Conservation (phyloP, 2,329 filamentous ascomycete genomes). For the Alternaria incomplexa region DNA sequence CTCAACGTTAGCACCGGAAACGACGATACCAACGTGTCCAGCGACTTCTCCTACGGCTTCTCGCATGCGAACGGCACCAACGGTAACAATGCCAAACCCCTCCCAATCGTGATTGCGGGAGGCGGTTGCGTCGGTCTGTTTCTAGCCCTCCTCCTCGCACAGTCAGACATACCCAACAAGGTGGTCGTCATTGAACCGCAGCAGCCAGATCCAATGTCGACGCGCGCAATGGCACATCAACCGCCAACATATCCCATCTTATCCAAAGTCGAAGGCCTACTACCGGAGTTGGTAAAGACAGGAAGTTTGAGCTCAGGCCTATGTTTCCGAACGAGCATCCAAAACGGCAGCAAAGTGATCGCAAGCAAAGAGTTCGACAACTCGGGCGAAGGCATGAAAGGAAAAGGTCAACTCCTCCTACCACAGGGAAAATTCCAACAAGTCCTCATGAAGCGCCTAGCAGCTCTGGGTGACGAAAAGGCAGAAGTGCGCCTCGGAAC, state of each 20-base stretch:
- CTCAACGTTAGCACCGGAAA: not conserved
- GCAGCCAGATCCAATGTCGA: constrained; percentile 34
- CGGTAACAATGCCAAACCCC: not conserved
- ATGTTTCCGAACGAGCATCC: constrained; percentile 36
- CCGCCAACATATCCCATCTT: constrained; percentile 51
- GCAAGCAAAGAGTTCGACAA: constrained; percentile 34
- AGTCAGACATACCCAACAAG: constrained; percentile 40
- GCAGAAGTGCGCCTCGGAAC: constrained; percentile 30
- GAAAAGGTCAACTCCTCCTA: constrained; percentile 33
- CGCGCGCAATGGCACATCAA: constrained; percentile 53
- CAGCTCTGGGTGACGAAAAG: not conserved
- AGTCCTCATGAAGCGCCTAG: constrained; percentile 30
- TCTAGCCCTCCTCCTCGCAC: constrained; percentile 48
- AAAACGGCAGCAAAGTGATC: constrained; percentile 33
- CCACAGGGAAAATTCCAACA: constrained; percentile 43
- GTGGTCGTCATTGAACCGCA: constrained; percentile 44
- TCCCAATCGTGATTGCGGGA: constrained; percentile 48
- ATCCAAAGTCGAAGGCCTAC: constrained; percentile 41
- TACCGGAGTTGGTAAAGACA: constrained; percentile 42
- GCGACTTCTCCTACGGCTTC: not conserved
- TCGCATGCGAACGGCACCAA: not conserved
- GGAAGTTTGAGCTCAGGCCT: constrained; percentile 33
- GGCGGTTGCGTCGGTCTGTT: constrained; percentile 52
- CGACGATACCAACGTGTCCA: not conserved
- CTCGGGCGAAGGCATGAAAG: constrained; percentile 26